Evolutionary conservation across 2,329 filamentous ascomycete species (phyloP), one percentile per base, ranked within the genome.

Genomic region (Zymoseptoria brevis): DNA sequence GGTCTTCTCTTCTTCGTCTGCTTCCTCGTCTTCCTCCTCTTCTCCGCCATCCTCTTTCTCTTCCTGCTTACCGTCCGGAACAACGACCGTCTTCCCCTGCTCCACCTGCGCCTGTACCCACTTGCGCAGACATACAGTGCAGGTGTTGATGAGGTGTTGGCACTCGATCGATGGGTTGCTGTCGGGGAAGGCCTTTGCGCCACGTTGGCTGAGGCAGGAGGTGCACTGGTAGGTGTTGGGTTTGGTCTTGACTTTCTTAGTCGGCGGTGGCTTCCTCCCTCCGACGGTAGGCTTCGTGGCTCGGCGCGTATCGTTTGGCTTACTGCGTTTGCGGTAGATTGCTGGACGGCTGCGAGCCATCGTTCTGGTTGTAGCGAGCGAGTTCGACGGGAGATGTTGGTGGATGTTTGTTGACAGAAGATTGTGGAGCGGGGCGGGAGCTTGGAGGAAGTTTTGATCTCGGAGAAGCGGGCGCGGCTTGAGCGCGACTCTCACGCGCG

Each of bases 131-230:
- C 75, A 77, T 1, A 56, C 54, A 6, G 67, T 67, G 60, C 75
- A 77, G 1, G 70, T 73, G 55, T 73, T 69, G 56, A 68, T 67
- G 1, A 68, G 61, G 59, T 77, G 75, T 6, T 66, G 59, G 61
- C 75, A 77, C 8, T 68, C 62, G 1, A 62, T 50, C 7, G 70
- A 74, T 7, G 74, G 73, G 4, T 71, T 68, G 52, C 68, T 66
- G n/a, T 67, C 62, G 1, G 72, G 72, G 56, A 76, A 77, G 9
- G 35, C 45, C 8, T 41, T 60, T 5, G 57, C 53, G 1, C 50
- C 51, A 41, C 61, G 62, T 50, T 65, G 58, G 16, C 26, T 55
- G 49, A 64, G 61, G 58, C 68, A 70, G 21, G 53, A 59, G 45
- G 57, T 50, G 61, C 68, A 70, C 3, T 61, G 50, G 55, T 63